Evolutionary conservation across 1,284 basidiomycete genomes (phyloP), one percentile per base, ranked within the genome.

Genomic region (Melampsora occidentalis): DNA sequence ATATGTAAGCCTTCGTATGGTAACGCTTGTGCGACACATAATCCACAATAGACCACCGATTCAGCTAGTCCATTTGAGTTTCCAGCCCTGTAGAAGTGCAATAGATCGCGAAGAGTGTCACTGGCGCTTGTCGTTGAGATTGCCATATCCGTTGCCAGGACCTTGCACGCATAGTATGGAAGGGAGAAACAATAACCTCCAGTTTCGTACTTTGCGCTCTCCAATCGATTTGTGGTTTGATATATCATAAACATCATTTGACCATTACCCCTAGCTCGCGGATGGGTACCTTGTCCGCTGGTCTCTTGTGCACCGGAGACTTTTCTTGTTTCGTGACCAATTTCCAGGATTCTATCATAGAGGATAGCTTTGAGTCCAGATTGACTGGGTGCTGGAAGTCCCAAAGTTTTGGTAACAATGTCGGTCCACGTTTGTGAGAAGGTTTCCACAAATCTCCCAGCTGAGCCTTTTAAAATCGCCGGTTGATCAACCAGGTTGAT

Each of bases 181-280:
- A n/a, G 3, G 18, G 18, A n/a, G 51, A 53, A 53, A 20, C 51
- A 10, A 25, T 53, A 53, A 25, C 51, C 51, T 53, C 25, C 20
- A 14, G 18, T 25, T 25, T 53, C 51, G 16, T 53, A 53, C 51
- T 53, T 53, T 53, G 51, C 51, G 18, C 51, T 53, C 51, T 20
- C 51, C 18, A 6, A 53, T 9, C 51, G 51, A 25, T 53, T 53
- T 53, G 20, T 53, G 1, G 51, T 53, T 53, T 53, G 51, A 53
- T 53, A 53, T 20, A 53, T 25, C 51, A 53, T 53, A 6, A 53
- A 53, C 51, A 53, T 53, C 51, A 53, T 53, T 25, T 53, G 51
- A 18, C 51, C 51, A 53, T 53, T 53, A 20, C 51, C 51, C 25
- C 51, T 20, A 25, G 18, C 16, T 39, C 12, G 39, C 39, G 39